Evolutionary conservation across 2,329 filamentous ascomycete genomes (phyloP), one percentile per base, ranked within the genome.

Genomic region (Clonostachys rosea): DNA sequence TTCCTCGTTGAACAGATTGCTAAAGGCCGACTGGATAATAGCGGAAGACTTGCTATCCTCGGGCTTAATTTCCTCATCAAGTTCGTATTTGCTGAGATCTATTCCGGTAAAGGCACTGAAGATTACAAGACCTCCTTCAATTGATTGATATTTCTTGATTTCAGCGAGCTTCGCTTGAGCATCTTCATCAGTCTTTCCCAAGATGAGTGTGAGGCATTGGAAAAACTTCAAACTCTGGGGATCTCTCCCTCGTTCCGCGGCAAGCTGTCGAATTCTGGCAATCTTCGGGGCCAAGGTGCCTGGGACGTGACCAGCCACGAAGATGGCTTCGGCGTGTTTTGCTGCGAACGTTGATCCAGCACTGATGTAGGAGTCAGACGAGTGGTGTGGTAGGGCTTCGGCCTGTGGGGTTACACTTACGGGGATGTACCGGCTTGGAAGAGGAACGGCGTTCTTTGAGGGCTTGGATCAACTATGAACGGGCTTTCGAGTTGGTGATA

Each of bases 101-200:
- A 85, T 83, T 1, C 83, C 83, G 0, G 82, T 84, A 81, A 81
- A 86, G 0, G 83, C 83, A 3, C 83, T 80, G 52, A 86, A 86
- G 3, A 86, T 61, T 0, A 82, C 81, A 43, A 86, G 59, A 0
- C 81, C 82, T 5, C 82, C 83, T 48, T 85, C 83, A 39, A 77
- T 70, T 3, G 76, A 77, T 0, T 78, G 82, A 53, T 83, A 75
- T 42, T 70, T 71, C 1, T 76, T 65, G 42, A 77, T 76, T 18
- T 83, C 75, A 3, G 68, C 56, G 49, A 80, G 80, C 49, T 61
- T 66, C 2, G 54, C 56, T 13, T 75, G 62, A 0, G 83, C 83
- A 53, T 82, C 79, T 41, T 80, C 78, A 49, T 81, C 71, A 0
- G 81, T 85, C n/a, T 66, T 66, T 0, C 76, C 83, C 2, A 86